Conservation (phyloP, 2,329 filamentous ascomycete species). For the Pseudocercospora cruenta region DNA sequence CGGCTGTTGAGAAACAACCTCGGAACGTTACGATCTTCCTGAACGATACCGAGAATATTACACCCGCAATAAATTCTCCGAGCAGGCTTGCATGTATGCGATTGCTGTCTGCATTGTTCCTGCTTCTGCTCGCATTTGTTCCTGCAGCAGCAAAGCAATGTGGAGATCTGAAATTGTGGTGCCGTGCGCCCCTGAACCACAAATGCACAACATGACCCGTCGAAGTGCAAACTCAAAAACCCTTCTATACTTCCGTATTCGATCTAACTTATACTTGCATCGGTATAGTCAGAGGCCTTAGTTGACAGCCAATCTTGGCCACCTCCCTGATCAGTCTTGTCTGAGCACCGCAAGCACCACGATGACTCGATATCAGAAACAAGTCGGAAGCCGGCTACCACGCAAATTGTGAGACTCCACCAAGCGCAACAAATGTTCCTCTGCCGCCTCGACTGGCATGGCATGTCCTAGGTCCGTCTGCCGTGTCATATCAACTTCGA, state of each 20-base stretch:
- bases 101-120: no score
- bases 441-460: no score
- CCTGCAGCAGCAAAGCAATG: no score
- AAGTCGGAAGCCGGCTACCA: background rate
- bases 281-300: conserved; percentile 2
- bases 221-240: background rate
- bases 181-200: background rate
- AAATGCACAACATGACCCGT: background rate
- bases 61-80: no score
- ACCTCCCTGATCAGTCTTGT: background rate
- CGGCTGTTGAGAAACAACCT: background rate
- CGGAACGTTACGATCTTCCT: background rate
- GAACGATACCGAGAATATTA: no score
- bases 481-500: background rate
- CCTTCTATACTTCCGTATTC: background rate
- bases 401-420: background rate
- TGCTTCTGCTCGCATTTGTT: no score
- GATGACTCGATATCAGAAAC: background rate
- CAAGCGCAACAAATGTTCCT: background rate
- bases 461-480: no score
- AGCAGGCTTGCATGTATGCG: no score
- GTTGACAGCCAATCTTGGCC: background rate
- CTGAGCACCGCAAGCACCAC: background rate
- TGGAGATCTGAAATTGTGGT: background rate
- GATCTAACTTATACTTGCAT: background rate